Evolutionary conservation across 1,284 basidiomycete species (phyloP).

Genomic region (Cryptococcus amylolentus): DNA sequence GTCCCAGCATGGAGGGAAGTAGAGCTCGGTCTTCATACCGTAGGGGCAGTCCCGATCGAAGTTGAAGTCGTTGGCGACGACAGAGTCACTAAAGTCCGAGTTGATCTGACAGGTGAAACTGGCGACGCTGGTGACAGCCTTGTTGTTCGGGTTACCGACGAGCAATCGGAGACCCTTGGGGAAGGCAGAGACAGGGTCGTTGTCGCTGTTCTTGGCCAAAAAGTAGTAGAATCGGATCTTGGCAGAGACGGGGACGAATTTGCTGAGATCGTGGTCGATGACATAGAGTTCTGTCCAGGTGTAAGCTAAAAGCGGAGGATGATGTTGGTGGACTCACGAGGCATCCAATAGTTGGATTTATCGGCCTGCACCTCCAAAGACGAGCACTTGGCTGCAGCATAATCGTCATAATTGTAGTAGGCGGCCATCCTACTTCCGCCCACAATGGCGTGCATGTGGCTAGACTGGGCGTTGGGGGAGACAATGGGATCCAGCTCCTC

Average conservation of each 20-base stretch:
- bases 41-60: conserved; percentile 23
- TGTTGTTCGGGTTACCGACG: conserved; percentile 26
- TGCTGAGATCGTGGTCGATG: conserved; percentile 6
- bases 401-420: conserved; percentile 24
- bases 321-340: conserved; percentile 5
- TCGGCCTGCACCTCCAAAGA: conserved; percentile 23
- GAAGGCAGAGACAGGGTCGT: conserved; percentile 20
- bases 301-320: not conserved
- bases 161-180: conserved; percentile 35
- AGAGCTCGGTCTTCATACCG: conserved; percentile 24
- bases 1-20: conserved; percentile 37
- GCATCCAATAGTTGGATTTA: conserved; percentile 36
- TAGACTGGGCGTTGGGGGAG: conserved; percentile 12
- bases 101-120: conserved; percentile 16
- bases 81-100: conserved; percentile 7
- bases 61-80: conserved; percentile 25
- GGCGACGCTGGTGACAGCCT: conserved; percentile 12
- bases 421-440: conserved; percentile 29
- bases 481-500: conserved; percentile 25
- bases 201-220: conserved; percentile 13
- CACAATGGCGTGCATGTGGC: conserved; percentile 23
- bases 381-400: conserved; percentile 19
- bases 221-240: conserved; percentile 31
- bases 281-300: conserved; percentile 6
- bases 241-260: conserved; percentile 11